Conservation (phyloP, 1,284 basidiomycete species). For the Amylostereum areolatum region DNA sequence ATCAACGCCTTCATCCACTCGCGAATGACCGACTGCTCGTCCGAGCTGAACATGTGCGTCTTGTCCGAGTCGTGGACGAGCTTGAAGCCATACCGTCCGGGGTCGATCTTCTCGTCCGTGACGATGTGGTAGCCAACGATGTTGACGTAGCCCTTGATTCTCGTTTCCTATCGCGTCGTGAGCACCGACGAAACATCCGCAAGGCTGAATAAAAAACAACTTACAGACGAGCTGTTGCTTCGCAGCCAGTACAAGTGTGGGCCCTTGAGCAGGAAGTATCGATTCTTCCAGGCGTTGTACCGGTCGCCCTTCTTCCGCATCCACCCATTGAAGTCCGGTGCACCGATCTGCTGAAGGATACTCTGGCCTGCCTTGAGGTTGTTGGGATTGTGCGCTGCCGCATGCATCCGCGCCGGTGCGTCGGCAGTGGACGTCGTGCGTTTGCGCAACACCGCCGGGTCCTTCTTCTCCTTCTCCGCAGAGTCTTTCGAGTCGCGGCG, state of each 20-base stretch:
- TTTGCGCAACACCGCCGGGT: slow-evolving; percentile 38
- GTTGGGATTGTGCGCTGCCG: no score
- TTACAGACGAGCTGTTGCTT: slow-evolving; percentile 61
- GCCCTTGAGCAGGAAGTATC: slow-evolving; percentile 95
- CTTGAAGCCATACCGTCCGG: slow-evolving; percentile 93
- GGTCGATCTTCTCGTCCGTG: slow-evolving; percentile 87
- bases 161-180: slow-evolving; percentile 60
- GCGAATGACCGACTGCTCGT: slow-evolving; percentile 78
- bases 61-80: slow-evolving; percentile 88
- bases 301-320: slow-evolving; percentile 94
- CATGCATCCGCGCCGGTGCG: slow-evolving; percentile 8
- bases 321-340: slow-evolving; percentile 86
- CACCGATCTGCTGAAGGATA: slow-evolving; percentile 84
- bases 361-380: slow-evolving; percentile 58
- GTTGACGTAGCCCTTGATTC: slow-evolving; percentile 94
- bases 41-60: slow-evolving; percentile 87
- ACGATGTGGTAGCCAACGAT: slow-evolving; percentile 91
- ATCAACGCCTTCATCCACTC: slow-evolving; percentile 99
- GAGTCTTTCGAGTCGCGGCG: slow-evolving; percentile 11
- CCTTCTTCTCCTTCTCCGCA: slow-evolving; percentile 14
- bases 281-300: slow-evolving; percentile 90
- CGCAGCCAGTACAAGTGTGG: slow-evolving; percentile 83
- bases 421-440: slow-evolving; percentile 36
- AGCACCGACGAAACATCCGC: slow-evolving; percentile 5
- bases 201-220: slow-evolving; percentile 22